phyloP scores from a whole-genome alignment of 768 basidiomycete genomes.

The Pulveroboletus sp. region DNA sequence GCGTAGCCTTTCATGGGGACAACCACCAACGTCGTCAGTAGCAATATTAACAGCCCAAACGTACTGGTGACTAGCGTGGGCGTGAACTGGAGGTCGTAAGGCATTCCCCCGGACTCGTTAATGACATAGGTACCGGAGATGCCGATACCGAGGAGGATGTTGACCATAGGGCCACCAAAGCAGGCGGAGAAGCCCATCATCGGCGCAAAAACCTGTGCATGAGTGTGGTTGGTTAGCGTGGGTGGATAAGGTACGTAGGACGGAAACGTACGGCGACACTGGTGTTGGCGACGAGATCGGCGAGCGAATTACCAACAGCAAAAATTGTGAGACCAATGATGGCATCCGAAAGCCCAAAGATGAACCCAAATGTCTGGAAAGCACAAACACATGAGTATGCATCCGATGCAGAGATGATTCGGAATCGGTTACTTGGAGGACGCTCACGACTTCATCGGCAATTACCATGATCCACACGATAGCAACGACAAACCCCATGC shows the following conservation, averaged over 20 bases:
- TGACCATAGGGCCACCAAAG: conserved; percentile 90
- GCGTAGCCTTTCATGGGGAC: conserved; percentile 83
- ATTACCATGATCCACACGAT: conserved; percentile 99
- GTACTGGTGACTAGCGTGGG: conserved; percentile 81
- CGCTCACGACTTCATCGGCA: conserved; percentile 90
- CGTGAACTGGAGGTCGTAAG: conserved; percentile 75
- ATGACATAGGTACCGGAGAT: conserved; percentile 88
- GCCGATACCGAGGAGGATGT: conserved; percentile 87
- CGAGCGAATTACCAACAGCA: conserved; percentile 92
- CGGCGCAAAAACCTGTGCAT: conserved; percentile 67
- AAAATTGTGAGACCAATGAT: conserved; percentile 97
- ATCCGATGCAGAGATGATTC: not conserved
- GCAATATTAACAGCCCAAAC: conserved; percentile 71
- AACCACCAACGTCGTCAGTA: conserved; percentile 71
- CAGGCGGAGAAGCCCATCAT: conserved; percentile 96
- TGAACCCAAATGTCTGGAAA: conserved; percentile 79
- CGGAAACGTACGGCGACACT: conserved; percentile 70
- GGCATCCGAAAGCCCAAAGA: conserved; percentile 94
- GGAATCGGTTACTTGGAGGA: conserved; percentile 62
- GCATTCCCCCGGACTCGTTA: conserved; percentile 45
- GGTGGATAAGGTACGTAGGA: not conserved
- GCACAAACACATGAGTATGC: not conserved
- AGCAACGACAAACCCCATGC: conserved; percentile 85
- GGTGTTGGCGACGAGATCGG: conserved; percentile 95
- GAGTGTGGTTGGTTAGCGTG: not conserved